Percentiles rank a stretch among this genome's conserved stretches.
phyloP scores from a whole-genome alignment of 108 stramenopile species.

The Cyclostephanos tholiformis region DNA sequence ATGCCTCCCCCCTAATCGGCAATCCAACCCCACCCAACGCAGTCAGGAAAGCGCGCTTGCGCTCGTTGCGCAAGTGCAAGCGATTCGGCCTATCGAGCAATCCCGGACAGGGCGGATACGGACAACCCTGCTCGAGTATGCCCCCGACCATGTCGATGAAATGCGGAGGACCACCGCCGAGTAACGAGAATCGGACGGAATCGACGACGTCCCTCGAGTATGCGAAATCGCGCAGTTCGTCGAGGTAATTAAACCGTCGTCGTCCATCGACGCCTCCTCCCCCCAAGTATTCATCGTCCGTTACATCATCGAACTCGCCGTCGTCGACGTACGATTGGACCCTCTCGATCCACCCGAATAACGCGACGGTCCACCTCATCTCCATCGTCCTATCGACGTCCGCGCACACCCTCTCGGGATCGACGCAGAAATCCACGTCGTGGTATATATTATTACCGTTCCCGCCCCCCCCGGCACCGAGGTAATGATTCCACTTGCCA shows the following conservation, averaged over 20 bases:
- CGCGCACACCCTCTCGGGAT: slow-evolving; percentile 40
- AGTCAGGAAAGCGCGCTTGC: slow-evolving; percentile 16
- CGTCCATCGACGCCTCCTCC: too few species aligned
- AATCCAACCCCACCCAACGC: slow-evolving; percentile 17
- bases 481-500: slow-evolving; percentile 37
- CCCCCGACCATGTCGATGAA: slow-evolving; percentile 35
- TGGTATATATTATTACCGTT: slow-evolving; percentile 16
- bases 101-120: slow-evolving; percentile 25
- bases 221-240: slow-evolving; percentile 12
- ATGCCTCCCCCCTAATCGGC: slow-evolving; percentile 13
- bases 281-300: too few species aligned
- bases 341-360: slow-evolving; percentile 44
- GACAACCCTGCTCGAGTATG: slow-evolving; percentile 31
- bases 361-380: slow-evolving; percentile 38
- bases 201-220: slow-evolving; percentile 7
- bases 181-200: slow-evolving; percentile 6
- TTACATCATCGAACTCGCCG: too few species aligned
- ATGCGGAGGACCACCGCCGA: not conserved
- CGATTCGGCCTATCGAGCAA: slow-evolving; percentile 8
- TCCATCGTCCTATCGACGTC: slow-evolving; percentile 33
- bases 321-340: slow-evolving; percentile 25
- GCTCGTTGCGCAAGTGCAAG: slow-evolving; percentile 5
- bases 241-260: slow-evolving; percentile 24
- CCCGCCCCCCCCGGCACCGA: slow-evolving; percentile 12
- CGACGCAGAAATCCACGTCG: slow-evolving; percentile 38